Conservation (phyloP, 148 eudicot genomes). For the Amaranthus palmeri region DNA sequence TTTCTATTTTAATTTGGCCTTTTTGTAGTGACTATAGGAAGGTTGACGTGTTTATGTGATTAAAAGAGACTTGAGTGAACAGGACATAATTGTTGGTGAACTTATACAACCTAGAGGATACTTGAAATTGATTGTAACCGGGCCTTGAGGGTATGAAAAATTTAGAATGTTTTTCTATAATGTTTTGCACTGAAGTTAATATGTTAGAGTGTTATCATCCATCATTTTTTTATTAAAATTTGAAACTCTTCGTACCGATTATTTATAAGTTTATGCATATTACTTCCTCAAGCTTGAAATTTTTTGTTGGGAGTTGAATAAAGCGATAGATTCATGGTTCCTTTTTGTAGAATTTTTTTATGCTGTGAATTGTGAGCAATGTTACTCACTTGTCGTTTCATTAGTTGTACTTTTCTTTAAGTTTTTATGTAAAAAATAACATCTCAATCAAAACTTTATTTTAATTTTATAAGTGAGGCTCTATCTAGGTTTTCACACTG, state of each 20-base stretch:
- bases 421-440: too few species aligned
- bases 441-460: too few species aligned
- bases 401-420: too few species aligned
- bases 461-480: too few species aligned
- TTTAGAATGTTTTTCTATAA: neutral
- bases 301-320: too few species aligned
- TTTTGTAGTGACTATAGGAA: conserved; percentile 45
- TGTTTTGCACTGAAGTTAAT: neutral
- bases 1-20: conserved; percentile 21
- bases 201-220: neutral
- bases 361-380: too few species aligned
- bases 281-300: too few species aligned
- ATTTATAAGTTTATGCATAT: neutral
- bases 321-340: too few species aligned
- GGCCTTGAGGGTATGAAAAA: conserved; percentile 64
- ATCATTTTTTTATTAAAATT: neutral
- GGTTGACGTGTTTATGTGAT: conserved; percentile 73
- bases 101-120: conserved; percentile 84
- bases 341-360: too few species aligned
- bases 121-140: conserved; percentile 55
- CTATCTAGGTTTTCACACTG: too few species aligned
- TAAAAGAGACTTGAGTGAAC: conserved; percentile 68
- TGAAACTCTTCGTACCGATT: neutral
- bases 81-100: conserved; percentile 72
- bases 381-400: too few species aligned